Evolutionary conservation across 768 basidiomycete genomes (phyloP).

Genomic region (Tephrocybe rancida): DNA sequence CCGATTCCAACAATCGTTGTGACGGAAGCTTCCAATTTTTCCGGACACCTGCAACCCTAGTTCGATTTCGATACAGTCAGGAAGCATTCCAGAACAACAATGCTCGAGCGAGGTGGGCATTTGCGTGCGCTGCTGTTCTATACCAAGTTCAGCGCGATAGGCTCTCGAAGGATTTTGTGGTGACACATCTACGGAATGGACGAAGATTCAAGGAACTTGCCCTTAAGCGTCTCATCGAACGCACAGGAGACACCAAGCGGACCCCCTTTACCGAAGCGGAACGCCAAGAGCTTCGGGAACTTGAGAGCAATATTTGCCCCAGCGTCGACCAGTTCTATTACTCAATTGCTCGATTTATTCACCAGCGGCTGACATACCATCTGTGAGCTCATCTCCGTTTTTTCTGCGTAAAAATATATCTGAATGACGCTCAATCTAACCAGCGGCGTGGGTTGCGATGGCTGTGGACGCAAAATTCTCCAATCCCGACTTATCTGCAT

Average conservation of each 20-base stretch:
- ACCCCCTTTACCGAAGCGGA: background rate
- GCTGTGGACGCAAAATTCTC: constrained; percentile 1
- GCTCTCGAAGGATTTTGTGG: background rate
- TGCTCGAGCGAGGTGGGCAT: background rate
- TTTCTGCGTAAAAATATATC: no score
- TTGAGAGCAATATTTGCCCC: background rate
- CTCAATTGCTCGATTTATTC: background rate
- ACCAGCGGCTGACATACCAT: background rate
- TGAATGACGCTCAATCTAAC: background rate
- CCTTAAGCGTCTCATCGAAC: background rate
- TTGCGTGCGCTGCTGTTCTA: constrained; percentile 1
- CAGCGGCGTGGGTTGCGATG: background rate
- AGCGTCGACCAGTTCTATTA: background rate
- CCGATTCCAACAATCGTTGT: background rate
- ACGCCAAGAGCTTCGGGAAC: background rate
- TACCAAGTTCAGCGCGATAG: background rate
- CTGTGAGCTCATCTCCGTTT: background rate
- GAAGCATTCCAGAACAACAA: background rate
- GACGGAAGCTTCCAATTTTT: constrained; percentile 4
- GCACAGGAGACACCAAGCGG: background rate
- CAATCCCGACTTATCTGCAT: constrained; percentile 1
- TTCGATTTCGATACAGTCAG: constrained; percentile 1
- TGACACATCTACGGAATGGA: background rate
- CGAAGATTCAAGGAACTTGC: constrained; percentile 4
- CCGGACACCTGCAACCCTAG: constrained; percentile 1